These are phyloP conservation scores for Lactifluus volemus DNA, from an alignment of 768 basidiomycete genomes.

Conservation along the genomic window DNA sequence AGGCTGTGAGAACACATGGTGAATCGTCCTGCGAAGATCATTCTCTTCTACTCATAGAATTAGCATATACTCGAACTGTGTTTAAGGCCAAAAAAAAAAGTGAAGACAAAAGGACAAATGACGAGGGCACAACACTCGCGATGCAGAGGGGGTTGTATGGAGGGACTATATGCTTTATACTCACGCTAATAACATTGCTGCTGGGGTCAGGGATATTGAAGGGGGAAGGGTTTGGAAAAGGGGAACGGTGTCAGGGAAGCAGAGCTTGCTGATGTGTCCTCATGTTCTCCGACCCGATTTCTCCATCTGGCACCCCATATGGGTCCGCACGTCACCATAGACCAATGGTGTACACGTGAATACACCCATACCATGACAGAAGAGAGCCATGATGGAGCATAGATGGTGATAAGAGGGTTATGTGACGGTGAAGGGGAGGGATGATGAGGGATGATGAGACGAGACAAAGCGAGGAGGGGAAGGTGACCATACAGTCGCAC, in stretches of 20 bases:
- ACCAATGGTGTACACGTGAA: conserved; percentile 1
- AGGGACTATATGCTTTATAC: not conserved
- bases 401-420: not conserved
- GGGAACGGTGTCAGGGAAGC: conserved; percentile 1
- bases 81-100: not conserved
- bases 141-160: not conserved
- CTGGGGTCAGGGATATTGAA: not conserved
- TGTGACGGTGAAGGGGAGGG: not conserved
- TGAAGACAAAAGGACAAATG: no score
- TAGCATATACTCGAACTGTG: not conserved
- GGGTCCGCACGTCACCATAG: not conserved
- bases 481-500: conserved; percentile 11
- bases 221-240: not conserved
- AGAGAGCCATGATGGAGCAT: not conserved
- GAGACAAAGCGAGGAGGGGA: conserved; percentile 15
- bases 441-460: conserved; percentile 2
- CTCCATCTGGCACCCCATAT: conserved; percentile 1
- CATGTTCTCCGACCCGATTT: conserved; percentile 14
- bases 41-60: not conserved
- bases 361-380: not conserved
- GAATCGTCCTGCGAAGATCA: not conserved
- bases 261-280: conserved; percentile 4
- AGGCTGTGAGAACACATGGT: conserved; percentile 11
- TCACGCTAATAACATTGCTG: no score
- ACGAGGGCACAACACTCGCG: not conserved